Evolutionary conservation across 345 rosid genomes (phyloP).

Genomic region (Lepidium aucheri): DNA sequence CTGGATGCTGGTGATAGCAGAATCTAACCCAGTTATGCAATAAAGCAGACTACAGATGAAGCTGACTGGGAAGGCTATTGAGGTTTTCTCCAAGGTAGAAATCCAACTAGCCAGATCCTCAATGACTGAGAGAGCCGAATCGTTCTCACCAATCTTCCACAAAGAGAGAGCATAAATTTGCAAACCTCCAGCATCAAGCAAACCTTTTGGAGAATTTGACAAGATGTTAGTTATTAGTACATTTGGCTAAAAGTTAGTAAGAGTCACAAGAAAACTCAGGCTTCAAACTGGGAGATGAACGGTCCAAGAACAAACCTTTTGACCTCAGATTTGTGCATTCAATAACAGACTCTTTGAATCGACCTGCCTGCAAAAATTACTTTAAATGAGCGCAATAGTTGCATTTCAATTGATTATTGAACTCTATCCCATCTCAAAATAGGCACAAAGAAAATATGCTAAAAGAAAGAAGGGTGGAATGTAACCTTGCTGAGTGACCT

Average conservation of each 20-base stretch:
- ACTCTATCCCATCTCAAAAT: background rate
- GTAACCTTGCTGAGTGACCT: slow-evolving; percentile 70
- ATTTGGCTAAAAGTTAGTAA: background rate
- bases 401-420: slow-evolving; percentile 33
- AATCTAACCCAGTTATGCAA: slow-evolving; percentile 63
- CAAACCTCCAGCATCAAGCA: slow-evolving; percentile 62
- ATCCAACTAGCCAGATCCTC: slow-evolving; percentile 51
- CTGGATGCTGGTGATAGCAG: slow-evolving; percentile 57
- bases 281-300: background rate
- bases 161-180: slow-evolving; percentile 79
- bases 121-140: slow-evolving; percentile 52
- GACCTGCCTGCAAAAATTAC: slow-evolving; percentile 16
- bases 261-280: background rate
- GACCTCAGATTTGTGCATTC: slow-evolving; percentile 62
- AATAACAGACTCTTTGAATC: slow-evolving; percentile 42
- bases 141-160: slow-evolving; percentile 73
- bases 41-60: slow-evolving; percentile 78
- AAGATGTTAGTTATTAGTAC: background rate
- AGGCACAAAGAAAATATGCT: background rate
- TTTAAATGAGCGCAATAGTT: background rate
- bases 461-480: slow-evolving; percentile 4
- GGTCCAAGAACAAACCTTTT: slow-evolving; percentile 40
- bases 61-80: slow-evolving; percentile 57
- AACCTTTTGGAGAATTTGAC: slow-evolving; percentile 34
- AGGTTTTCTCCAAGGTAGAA: slow-evolving; percentile 47